These are phyloP conservation scores for Xerocomus potaroensis DNA, from an alignment of 768 basidiomycete species.

Conservation along the genomic window DNA sequence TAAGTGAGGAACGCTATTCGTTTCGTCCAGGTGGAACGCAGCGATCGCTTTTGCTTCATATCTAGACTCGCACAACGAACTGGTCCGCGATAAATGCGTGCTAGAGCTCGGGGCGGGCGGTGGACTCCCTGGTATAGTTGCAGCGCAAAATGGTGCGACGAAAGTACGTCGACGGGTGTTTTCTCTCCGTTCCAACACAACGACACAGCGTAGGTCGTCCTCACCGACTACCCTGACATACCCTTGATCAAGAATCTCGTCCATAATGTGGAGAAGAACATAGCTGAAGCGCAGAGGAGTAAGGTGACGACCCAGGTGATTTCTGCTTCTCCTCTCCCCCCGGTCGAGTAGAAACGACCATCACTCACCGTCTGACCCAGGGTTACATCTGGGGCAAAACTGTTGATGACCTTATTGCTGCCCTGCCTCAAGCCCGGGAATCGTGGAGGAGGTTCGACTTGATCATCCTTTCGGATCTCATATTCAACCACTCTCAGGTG, in stretches of 20 bases:
- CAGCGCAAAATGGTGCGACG: constrained; percentile 63
- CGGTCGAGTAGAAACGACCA: too few relatives aligned
- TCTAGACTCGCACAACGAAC: constrained; percentile 48
- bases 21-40: constrained; percentile 69
- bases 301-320: constrained; percentile 33
- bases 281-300: constrained; percentile 23
- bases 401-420: constrained; percentile 32
- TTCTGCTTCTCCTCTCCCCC: too few relatives aligned
- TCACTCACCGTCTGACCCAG: constrained; percentile 25
- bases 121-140: constrained; percentile 78
- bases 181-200: background rate
- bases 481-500: constrained; percentile 94
- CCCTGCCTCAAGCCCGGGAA: constrained; percentile 17
- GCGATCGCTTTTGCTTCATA: constrained; percentile 67
- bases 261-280: constrained; percentile 62
- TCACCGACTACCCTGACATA: constrained; percentile 91
- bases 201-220: constrained; percentile 53
- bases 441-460: constrained; percentile 55
- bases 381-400: constrained; percentile 84
- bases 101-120: constrained; percentile 95
- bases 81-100: constrained; percentile 48
- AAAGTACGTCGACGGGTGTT: constrained; percentile 39
- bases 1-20: background rate
- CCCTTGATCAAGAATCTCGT: constrained; percentile 70
- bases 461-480: constrained; percentile 86